These are phyloP conservation scores for Backusella macrospora DNA, from an alignment of 192 early-diverging fungal genomes.

Conservation along the genomic window DNA sequence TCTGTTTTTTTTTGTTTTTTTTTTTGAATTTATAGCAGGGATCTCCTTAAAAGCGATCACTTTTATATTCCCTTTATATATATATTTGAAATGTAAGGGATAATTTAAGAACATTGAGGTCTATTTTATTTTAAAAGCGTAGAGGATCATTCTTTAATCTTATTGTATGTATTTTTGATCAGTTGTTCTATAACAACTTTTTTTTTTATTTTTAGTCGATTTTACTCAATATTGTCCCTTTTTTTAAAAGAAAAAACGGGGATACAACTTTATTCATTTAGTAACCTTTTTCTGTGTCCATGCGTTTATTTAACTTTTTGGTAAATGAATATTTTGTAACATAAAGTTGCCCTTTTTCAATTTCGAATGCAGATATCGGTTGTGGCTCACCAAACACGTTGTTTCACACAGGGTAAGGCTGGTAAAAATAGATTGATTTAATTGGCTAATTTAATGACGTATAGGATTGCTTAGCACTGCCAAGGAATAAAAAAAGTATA, in stretches of 20 bases:
- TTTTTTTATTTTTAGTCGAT: no score
- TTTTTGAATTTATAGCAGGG: neutral
- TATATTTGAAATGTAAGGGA: neutral
- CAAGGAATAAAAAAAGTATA: slow-evolving; percentile 5
- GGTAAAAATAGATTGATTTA: neutral
- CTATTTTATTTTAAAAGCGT: neutral
- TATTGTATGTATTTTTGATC: neutral
- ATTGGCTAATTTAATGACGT: slow-evolving; percentile 11
- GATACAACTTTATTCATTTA: neutral
- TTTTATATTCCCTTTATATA: neutral
- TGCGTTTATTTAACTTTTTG: slow-evolving; percentile 11
- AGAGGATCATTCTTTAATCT: neutral
- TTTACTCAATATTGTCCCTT: neutral
- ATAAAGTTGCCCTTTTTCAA: slow-evolving; percentile 1
- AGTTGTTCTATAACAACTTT: no score
- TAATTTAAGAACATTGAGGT: neutral
- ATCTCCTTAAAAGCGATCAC: neutral
- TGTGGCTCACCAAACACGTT: slow-evolving; percentile 15
- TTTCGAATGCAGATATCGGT: slow-evolving; percentile 6
- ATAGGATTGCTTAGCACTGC: slow-evolving; percentile 7
- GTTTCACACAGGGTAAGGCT: slow-evolving; percentile 13
- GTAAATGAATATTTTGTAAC: neutral
- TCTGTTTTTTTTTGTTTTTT: neutral
- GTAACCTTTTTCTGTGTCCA: neutral
- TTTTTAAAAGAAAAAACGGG: neutral